Percentiles rank a stretch among this genome's conserved stretches.
Conservation (phyloP, 768 basidiomycete genomes). For the Termitomyces sp. region DNA sequence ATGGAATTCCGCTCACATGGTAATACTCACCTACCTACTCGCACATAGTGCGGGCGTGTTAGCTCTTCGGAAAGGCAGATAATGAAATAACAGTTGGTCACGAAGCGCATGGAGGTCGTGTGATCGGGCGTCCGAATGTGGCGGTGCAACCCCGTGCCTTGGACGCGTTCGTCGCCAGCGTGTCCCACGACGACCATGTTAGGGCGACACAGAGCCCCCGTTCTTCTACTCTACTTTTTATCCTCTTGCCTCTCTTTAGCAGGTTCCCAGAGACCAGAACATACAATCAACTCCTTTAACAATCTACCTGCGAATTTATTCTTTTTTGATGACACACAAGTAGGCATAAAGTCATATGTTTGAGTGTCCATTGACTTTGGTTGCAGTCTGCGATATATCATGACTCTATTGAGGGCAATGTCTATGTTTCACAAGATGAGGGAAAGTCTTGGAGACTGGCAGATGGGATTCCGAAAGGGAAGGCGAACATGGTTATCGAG, state of each 20-base stretch:
- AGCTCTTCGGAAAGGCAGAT: no score
- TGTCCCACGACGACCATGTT: slow-evolving; percentile 19
- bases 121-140: background rate
- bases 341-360: slow-evolving; percentile 31
- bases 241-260: slow-evolving; percentile 11
- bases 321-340: slow-evolving; percentile 92
- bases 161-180: slow-evolving; percentile 2
- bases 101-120: no score
- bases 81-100: no score
- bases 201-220: slow-evolving; percentile 14
- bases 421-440: slow-evolving; percentile 83
- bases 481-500: slow-evolving; percentile 67
- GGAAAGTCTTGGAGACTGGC: slow-evolving; percentile 63
- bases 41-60: no score
- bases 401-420: slow-evolving; percentile 59
- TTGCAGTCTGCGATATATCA: slow-evolving; percentile 66
- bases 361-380: slow-evolving; percentile 7
- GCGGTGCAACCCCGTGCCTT: slow-evolving; percentile 12
- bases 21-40: no score
- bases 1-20: no score
- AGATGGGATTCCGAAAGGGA: slow-evolving; percentile 47
- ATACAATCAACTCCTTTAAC: slow-evolving; percentile 48
- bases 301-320: slow-evolving; percentile 73
- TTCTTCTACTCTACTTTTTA: slow-evolving; percentile 15
- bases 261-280: slow-evolving; percentile 40